These are phyloP conservation scores for Lentinula novae-zelandiae DNA, from an alignment of 1,284 basidiomycete genomes.

Conservation along the genomic window DNA sequence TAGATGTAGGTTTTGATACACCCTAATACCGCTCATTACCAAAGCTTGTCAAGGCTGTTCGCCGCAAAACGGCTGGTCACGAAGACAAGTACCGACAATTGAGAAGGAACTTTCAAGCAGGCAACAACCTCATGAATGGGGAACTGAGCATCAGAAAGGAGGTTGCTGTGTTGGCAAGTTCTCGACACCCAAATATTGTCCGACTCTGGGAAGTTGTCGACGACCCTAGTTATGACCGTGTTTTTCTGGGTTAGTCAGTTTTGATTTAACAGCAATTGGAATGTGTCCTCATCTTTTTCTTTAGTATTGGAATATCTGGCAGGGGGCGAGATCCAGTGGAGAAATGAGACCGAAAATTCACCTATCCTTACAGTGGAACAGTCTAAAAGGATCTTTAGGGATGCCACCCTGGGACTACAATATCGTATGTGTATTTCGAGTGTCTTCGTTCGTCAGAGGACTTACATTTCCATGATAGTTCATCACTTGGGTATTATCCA, in stretches of 20 bases:
- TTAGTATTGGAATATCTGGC: constrained; percentile 83
- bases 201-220: constrained; percentile 85
- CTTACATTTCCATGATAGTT: constrained; percentile 39
- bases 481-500: constrained; percentile 90
- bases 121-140: constrained; percentile 27
- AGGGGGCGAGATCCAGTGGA: constrained; percentile 84
- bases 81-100: constrained; percentile 36
- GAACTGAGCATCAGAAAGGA: constrained; percentile 59
- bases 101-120: constrained; percentile 28
- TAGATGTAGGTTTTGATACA: not conserved
- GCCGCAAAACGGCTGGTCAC: constrained; percentile 24
- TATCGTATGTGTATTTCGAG: constrained; percentile 50
- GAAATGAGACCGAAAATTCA: constrained; percentile 40
- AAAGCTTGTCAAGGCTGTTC: constrained; percentile 36
- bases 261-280: not conserved
- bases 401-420: constrained; percentile 80
- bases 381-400: constrained; percentile 73
- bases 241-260: constrained; percentile 70
- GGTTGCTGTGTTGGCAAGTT: constrained; percentile 87
- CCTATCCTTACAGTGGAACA: constrained; percentile 73
- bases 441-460: not conserved
- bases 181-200: constrained; percentile 78
- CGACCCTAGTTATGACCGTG: constrained; percentile 74
- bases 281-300: not conserved
- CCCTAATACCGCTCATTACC: not conserved